phyloP scores from a whole-genome alignment of 768 basidiomycete genomes.

The Boletus reticulatus region DNA sequence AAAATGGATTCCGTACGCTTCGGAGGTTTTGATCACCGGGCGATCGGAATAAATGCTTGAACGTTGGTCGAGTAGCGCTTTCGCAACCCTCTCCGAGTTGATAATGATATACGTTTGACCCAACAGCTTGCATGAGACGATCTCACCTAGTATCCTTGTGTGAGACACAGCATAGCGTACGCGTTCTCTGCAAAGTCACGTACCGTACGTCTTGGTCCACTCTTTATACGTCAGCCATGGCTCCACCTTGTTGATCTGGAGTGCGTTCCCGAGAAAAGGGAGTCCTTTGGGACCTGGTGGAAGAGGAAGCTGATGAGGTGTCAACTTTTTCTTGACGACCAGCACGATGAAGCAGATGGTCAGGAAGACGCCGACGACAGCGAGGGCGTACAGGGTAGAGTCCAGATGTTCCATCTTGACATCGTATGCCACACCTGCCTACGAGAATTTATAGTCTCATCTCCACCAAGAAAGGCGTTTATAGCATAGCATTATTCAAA shows the following conservation, averaged over 20 bases:
- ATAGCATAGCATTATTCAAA: not conserved
- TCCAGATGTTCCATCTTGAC: conserved; percentile 5
- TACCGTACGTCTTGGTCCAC: conserved; percentile 33
- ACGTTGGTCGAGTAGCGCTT: conserved; percentile 24
- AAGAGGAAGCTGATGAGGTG: conserved; percentile 16
- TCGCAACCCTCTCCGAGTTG: conserved; percentile 23
- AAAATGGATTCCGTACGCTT: conserved; percentile 1
- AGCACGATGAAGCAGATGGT: not conserved
- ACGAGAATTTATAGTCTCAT: conserved; percentile 5
- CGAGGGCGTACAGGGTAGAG: not conserved
- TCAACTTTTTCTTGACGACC: conserved; percentile 4
- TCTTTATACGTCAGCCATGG: conserved; percentile 33
- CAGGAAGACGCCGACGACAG: not conserved
- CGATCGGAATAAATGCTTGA: conserved; percentile 24
- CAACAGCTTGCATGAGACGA: conserved; percentile 19
- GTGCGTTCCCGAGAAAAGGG: conserved; percentile 26
- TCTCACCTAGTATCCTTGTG: conserved; percentile 11
- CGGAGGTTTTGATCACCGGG: conserved; percentile 4
- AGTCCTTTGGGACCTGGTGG: conserved; percentile 31
- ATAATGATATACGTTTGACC: conserved; percentile 24
- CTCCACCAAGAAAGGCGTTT: not conserved
- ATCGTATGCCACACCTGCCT: not conserved
- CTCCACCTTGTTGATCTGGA: conserved; percentile 21
- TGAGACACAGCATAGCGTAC: not conserved
- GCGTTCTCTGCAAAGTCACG: not conserved